Percentiles rank a stretch among this genome's conserved stretches.
These are phyloP conservation scores for Polygonum aviculare DNA, from an alignment of 148 eudicot species.

Conservation along the genomic window DNA sequence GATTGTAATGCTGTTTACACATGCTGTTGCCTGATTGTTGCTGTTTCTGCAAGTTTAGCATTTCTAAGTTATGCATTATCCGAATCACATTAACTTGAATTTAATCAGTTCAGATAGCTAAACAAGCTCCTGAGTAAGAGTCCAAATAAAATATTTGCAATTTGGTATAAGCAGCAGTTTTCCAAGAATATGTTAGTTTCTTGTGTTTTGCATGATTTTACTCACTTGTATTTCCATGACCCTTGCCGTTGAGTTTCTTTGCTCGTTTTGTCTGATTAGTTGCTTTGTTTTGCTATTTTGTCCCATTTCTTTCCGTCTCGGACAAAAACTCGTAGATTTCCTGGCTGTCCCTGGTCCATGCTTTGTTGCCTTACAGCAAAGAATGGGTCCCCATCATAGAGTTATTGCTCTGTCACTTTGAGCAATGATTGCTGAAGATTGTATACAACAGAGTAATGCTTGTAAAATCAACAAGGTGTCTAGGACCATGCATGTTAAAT, in stretches of 20 bases:
- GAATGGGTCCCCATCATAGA: neutral
- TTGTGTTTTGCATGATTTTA: neutral
- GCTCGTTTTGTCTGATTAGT: neutral
- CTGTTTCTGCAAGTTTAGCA: neutral
- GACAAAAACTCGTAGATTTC: neutral
- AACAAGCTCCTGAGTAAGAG: neutral
- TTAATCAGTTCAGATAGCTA: neutral
- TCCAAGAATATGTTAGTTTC: neutral
- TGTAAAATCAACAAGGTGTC: neutral
- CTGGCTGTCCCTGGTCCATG: conserved; percentile 5
- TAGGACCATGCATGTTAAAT: neutral
- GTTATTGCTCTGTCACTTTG: neutral
- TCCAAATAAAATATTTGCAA: neutral
- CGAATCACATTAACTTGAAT: neutral
- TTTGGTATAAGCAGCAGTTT: neutral
- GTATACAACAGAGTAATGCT: neutral
- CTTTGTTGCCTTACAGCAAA: conserved; percentile 4
- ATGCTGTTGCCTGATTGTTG: neutral
- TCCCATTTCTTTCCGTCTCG: neutral
- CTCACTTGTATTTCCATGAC: neutral
- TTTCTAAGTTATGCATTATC: neutral
- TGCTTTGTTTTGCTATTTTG: neutral
- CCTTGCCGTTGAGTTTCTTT: neutral
- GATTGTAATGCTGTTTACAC: neutral
- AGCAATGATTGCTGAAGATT: neutral